A percentile compares a stretch with the other conserved stretches of the same genome.
These are phyloP conservation scores for Climacium dendroides DNA, from an alignment of 225 moss, liverwort and hornwort genomes.

Conservation along the genomic window DNA sequence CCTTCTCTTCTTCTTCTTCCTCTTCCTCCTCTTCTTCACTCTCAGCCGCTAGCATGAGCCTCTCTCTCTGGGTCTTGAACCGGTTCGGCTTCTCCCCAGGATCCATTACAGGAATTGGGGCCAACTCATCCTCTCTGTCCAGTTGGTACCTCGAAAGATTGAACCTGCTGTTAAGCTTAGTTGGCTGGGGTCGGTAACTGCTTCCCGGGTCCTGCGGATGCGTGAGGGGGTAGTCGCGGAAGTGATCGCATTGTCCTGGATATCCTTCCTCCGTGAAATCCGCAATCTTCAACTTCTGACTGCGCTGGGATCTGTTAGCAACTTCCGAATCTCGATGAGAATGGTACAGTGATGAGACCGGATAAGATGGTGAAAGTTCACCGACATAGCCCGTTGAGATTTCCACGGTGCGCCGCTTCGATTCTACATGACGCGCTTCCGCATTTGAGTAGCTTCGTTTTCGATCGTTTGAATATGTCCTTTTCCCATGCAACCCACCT, in stretches of 20 bases:
- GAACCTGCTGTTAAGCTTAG: constrained; percentile 6
- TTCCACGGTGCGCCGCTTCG: neutral
- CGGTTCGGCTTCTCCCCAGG: neutral
- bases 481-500: neutral
- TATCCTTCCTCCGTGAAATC: neutral
- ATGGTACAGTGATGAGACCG: neutral
- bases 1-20: neutral
- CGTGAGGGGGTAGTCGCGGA: neutral
- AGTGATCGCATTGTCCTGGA: neutral
- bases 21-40: neutral
- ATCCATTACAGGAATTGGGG: neutral
- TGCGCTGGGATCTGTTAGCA: neutral
- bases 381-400: neutral
- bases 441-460: neutral
- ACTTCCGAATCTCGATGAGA: neutral
- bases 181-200: neutral
- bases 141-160: constrained; percentile 24
- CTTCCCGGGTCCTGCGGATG: neutral
- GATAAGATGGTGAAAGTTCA: neutral
- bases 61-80: constrained; percentile 6
- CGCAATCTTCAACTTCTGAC: neutral
- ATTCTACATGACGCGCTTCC: neutral
- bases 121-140: neutral
- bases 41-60: neutral
- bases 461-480: neutral